Evolutionary conservation across 768 basidiomycete genomes (phyloP).

Genomic region (Phylloporus scabripes): DNA sequence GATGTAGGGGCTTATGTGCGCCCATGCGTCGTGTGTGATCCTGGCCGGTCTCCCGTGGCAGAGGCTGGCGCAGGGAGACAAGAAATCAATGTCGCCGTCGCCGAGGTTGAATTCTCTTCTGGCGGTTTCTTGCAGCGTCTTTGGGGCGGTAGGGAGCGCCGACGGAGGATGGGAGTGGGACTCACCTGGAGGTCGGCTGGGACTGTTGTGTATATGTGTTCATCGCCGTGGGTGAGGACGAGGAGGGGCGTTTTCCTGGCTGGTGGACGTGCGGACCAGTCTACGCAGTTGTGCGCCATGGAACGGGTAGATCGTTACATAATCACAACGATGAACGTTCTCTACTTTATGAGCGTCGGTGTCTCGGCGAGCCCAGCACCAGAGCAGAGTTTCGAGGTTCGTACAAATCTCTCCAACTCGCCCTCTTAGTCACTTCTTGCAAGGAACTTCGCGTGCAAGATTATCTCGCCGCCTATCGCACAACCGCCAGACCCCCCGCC

Average conservation of each 20-base stretch:
- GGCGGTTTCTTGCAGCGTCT: conserved; percentile 18
- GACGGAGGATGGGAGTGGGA: no score
- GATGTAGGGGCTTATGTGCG: conserved; percentile 13
- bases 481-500: conserved; percentile 43
- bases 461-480: conserved; percentile 45
- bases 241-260: conserved; percentile 16
- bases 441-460: conserved; percentile 55
- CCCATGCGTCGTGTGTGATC: conserved; percentile 21
- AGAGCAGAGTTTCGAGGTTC: conserved; percentile 28
- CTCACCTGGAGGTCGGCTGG: conserved; percentile 17
- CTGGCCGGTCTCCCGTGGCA: conserved; percentile 18
- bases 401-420: background rate
- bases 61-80: conserved; percentile 19
- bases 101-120: conserved; percentile 20
- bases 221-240: conserved; percentile 13
- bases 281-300: conserved; percentile 21
- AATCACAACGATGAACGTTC: conserved; percentile 9
- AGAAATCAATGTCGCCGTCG: conserved; percentile 8
- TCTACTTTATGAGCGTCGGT: conserved; percentile 29
- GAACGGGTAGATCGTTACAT: conserved; percentile 2
- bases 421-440: background rate
- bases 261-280: conserved; percentile 22
- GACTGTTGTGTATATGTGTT: conserved; percentile 15
- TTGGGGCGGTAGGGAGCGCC: background rate
- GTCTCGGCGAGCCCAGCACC: conserved; percentile 8